Evolutionary conservation across 163 green algal species (phyloP).

Genomic region (Prototheca cutis): DNA sequence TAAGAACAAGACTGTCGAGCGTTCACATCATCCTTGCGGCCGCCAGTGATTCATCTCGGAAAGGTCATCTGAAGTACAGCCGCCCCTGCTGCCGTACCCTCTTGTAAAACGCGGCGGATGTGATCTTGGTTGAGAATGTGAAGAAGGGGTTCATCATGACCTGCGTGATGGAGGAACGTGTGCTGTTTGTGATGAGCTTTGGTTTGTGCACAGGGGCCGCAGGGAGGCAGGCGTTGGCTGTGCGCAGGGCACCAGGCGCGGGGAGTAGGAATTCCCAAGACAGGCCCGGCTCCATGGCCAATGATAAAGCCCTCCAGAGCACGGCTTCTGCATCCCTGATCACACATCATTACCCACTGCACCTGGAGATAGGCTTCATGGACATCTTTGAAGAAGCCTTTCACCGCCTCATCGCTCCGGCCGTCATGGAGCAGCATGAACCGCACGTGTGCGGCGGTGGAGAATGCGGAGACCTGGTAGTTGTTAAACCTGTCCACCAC

Average conservation of each 20-base stretch:
- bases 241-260: too few species aligned
- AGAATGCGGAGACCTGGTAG: slow-evolving; percentile 72
- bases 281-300: too few species aligned
- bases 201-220: too few species aligned
- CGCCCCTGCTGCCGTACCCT: slow-evolving; percentile 51
- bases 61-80: slow-evolving; percentile 25
- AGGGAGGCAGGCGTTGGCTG: too few species aligned
- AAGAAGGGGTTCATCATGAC: slow-evolving; percentile 87
- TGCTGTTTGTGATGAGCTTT: too few species aligned
- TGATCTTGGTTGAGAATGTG: slow-evolving; percentile 55
- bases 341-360: background rate
- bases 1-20: too few species aligned
- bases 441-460: slow-evolving; percentile 58
- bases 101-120: slow-evolving; percentile 56
- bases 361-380: slow-evolving; percentile 78
- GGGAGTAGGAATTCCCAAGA: too few species aligned
- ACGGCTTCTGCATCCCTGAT: too few species aligned
- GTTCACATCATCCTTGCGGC: too few species aligned
- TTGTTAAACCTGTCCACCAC: slow-evolving; percentile 92
- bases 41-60: too few species aligned
- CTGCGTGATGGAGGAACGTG: slow-evolving; percentile 40
- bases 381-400: slow-evolving; percentile 80
- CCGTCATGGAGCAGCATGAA: slow-evolving; percentile 89
- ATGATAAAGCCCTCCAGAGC: too few species aligned
- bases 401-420: slow-evolving; percentile 68